These are phyloP conservation scores for Aureobasidium namibiae DNA, from an alignment of 2,329 filamentous ascomycete genomes.

Conservation along the genomic window DNA sequence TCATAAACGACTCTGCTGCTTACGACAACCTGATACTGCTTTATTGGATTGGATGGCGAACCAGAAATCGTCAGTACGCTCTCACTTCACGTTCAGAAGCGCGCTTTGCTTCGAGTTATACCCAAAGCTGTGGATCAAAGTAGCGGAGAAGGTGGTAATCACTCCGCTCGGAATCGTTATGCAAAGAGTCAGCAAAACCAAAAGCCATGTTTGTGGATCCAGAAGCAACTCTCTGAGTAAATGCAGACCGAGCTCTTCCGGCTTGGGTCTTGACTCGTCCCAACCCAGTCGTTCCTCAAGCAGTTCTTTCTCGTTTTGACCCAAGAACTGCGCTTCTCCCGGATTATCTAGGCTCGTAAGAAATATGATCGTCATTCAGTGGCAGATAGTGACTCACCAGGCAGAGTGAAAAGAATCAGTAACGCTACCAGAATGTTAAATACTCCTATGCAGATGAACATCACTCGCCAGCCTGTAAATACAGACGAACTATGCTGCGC, in stretches of 20 bases:
- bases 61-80: not conserved
- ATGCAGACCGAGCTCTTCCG: not conserved
- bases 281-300: not conserved
- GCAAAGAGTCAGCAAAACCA: constrained; percentile 19
- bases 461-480: constrained; percentile 19
- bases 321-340: not conserved
- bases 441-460: constrained; percentile 18
- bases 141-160: constrained; percentile 48
- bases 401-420: not conserved
- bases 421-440: constrained; percentile 15
- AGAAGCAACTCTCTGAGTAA: constrained; percentile 43
- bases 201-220: constrained; percentile 49
- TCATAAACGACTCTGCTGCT: no score
- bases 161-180: constrained; percentile 46
- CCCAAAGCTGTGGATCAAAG: constrained; percentile 42
- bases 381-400: not conserved
- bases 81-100: constrained; percentile 36
- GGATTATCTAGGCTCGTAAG: not conserved
- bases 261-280: not conserved
- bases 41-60: not conserved
- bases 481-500: constrained; percentile 22
- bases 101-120: constrained; percentile 40
- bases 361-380: not conserved
- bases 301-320: not conserved
- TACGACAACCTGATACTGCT: no score